Conservation (phyloP, 2,329 filamentous ascomycete genomes). For the Rachicladosporium sp. region DNA sequence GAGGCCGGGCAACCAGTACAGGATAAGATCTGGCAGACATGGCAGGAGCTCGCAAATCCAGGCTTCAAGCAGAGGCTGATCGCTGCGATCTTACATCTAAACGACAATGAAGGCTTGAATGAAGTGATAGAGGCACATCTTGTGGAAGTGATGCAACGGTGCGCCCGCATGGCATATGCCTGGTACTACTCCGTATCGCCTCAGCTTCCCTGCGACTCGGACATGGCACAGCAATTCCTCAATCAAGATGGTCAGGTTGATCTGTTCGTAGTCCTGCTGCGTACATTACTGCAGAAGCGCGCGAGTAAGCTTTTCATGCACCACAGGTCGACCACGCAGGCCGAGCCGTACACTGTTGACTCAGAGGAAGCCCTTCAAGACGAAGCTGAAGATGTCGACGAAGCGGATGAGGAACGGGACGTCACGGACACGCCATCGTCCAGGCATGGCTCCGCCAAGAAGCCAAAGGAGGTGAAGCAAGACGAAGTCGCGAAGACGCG, state of each 20-base stretch:
- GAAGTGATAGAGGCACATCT: background rate
- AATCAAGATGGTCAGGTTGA: background rate
- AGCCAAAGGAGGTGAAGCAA: conserved; percentile 3
- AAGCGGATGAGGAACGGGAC: background rate
- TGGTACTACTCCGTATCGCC: background rate
- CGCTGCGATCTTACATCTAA: background rate
- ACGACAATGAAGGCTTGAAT: background rate
- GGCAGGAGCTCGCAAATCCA: background rate
- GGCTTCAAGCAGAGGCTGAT: background rate
- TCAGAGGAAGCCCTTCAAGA: conserved; percentile 1
- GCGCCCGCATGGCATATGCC: conserved; percentile 1
- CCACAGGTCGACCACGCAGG: background rate
- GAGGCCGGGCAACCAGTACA: conserved; percentile 12
- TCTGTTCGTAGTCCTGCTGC: background rate
- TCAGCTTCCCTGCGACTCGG: background rate
- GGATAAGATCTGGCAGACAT: conserved; percentile 5
- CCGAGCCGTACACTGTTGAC: conserved; percentile 2
- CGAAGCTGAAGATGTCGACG: background rate
- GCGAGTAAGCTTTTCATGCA: background rate
- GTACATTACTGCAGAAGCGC: background rate
- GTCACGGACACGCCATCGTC: background rate
- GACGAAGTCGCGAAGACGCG: conserved; percentile 7
- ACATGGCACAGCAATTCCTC: background rate
- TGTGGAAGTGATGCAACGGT: background rate
- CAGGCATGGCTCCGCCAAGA: background rate